Conservation (phyloP, 495 filamentous ascomycete genomes). For the Pyrenula aspistea region DNA sequence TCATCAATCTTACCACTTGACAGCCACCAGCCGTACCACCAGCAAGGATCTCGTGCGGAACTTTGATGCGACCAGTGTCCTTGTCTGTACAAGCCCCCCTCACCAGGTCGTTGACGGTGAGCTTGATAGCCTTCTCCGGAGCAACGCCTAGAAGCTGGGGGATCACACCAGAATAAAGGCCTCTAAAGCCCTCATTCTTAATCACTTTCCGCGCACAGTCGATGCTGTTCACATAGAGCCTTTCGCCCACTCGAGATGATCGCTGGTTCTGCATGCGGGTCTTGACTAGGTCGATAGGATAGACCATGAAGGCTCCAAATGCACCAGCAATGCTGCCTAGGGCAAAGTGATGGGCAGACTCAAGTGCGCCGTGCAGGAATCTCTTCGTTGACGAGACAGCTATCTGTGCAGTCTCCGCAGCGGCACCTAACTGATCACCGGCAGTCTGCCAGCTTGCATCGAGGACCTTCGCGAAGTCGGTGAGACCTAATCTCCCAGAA, state of each 20-base stretch:
- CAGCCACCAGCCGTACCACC: conserved; percentile 87
- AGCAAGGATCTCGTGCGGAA: conserved; percentile 63
- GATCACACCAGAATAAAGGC: conserved; percentile 86
- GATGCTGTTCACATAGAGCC: conserved; percentile 89
- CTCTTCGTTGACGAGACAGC: conserved; percentile 30
- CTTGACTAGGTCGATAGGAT: conserved; percentile 97
- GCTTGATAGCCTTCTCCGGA: conserved; percentile 97
- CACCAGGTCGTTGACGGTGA: conserved; percentile 93
- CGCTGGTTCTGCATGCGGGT: conserved; percentile 98
- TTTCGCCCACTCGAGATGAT: conserved; percentile 62
- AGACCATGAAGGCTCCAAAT: conserved; percentile 97
- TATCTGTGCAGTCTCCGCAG: conserved; percentile 34
- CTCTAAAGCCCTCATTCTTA: conserved; percentile 76
- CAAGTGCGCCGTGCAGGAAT: conserved; percentile 49
- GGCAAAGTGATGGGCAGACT: conserved; percentile 80
- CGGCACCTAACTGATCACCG: conserved; percentile 24
- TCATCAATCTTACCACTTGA: conserved; percentile 69
- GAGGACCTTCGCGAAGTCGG: conserved; percentile 87
- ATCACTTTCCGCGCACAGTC: conserved; percentile 91
- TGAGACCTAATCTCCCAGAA: conserved; percentile 67
- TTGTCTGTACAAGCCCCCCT: conserved; percentile 65
- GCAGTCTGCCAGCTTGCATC: conserved; percentile 76
- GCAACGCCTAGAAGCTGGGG: conserved; percentile 95
- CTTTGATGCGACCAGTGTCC: conserved; percentile 61
- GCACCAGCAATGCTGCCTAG: conserved; percentile 86